Evolutionary conservation across 129 eudicot species (phyloP).

Genomic region (Flaveria brownii): DNA sequence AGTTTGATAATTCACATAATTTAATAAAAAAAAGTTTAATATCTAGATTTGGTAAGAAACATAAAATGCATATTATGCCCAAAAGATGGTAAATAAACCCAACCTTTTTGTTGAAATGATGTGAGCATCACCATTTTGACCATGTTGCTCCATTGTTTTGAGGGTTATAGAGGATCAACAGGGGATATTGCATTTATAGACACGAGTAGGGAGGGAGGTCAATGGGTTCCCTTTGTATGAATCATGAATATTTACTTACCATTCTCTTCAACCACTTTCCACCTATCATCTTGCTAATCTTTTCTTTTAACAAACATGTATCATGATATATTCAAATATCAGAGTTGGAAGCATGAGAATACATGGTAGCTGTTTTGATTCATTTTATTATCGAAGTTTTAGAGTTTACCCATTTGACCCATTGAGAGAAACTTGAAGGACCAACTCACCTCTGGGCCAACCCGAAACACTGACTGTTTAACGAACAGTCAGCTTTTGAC

Average conservation of each 20-base stretch:
- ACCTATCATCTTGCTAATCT: constrained; percentile 28
- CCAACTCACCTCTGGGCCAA: no score
- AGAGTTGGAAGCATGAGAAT: no score
- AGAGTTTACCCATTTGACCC: neutral
- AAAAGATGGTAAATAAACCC: neutral
- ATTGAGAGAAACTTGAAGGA: no score
- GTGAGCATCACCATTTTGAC: constrained; percentile 22
- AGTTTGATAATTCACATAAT: neutral
- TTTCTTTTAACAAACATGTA: neutral
- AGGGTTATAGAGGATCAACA: neutral
- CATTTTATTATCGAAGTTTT: no score
- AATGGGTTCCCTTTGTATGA: constrained; percentile 21
- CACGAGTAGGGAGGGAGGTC: neutral
- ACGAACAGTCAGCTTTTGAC: no score
- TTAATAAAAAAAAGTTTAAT: neutral
- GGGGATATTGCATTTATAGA: constrained; percentile 24
- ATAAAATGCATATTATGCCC: neutral
- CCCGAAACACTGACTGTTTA: no score
- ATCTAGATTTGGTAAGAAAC: neutral
- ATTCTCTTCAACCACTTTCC: constrained; percentile 32
- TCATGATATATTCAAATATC: neutral
- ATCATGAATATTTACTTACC: constrained; percentile 3
- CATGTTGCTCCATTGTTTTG: constrained; percentile 32
- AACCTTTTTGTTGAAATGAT: constrained; percentile 38
- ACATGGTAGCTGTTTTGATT: no score